phyloP scores from a whole-genome alignment of 306 rosid genomes.

The Quercus parvula region DNA sequence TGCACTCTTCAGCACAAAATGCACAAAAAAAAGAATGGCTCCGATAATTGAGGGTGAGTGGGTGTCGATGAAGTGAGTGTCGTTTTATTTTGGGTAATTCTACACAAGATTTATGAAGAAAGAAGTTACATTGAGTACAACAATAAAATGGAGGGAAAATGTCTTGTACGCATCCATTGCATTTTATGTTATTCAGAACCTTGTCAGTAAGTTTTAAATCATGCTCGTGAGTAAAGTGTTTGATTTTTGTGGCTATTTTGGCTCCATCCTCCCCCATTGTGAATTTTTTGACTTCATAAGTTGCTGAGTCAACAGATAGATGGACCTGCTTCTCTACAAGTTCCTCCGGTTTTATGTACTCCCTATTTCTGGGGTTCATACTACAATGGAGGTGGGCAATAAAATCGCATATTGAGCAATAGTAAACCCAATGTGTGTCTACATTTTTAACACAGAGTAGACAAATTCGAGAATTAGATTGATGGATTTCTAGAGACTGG shows the following conservation, averaged over 20 bases:
- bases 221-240: background rate
- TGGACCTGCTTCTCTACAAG: no score
- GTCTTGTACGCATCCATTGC: background rate
- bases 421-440: background rate
- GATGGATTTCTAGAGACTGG: background rate
- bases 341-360: background rate
- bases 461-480: background rate
- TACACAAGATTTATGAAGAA: background rate
- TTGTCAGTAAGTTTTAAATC: background rate
- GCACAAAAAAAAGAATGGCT: accelerated
- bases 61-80: background rate
- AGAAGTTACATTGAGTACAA: background rate
- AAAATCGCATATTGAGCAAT: background rate
- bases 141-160: background rate
- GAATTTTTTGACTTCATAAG: background rate
- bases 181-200: background rate
- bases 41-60: background rate
- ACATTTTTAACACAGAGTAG: background rate
- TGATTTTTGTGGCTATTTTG: background rate
- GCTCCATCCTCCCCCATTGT: accelerated
- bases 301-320: background rate
- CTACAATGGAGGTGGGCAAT: background rate
- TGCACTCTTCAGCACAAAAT: accelerated
- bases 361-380: background rate
- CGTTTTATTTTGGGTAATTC: background rate